These are phyloP conservation scores for Penicillium brasilianum DNA, from an alignment of 2,329 filamentous ascomycete species.

Conservation along the genomic window DNA sequence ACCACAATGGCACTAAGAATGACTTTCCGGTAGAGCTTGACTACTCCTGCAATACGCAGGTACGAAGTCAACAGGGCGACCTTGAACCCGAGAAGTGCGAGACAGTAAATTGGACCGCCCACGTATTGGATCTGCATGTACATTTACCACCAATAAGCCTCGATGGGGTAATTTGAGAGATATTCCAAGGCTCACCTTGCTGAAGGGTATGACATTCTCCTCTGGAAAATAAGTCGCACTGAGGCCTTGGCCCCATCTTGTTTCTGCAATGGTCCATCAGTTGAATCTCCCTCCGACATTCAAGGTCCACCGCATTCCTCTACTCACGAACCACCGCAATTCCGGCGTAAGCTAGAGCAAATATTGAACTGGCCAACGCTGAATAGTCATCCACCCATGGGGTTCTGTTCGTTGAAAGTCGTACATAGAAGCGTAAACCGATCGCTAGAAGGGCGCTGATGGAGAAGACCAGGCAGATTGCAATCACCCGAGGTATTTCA, in stretches of 20 bases:
- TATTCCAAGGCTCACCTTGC: background rate
- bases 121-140: constrained; percentile 19
- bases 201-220: background rate
- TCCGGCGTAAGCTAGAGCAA: background rate
- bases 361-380: background rate
- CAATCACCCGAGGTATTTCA: constrained; percentile 29
- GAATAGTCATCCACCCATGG: background rate
- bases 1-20: constrained; percentile 44
- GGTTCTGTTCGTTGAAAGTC: background rate
- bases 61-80: constrained; percentile 55
- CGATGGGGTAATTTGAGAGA: background rate
- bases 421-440: background rate
- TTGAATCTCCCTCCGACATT: no score
- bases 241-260: constrained; percentile 1
- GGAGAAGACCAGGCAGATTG: background rate
- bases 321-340: constrained; percentile 2
- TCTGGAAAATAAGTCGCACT: background rate
- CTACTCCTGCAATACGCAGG: constrained; percentile 55
- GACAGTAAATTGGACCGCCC: constrained; percentile 35
- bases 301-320: background rate
- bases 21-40: constrained; percentile 58
- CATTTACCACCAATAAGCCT: background rate
- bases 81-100: constrained; percentile 53
- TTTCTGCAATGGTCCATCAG: background rate
- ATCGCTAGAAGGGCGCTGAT: background rate